Percentiles rank a stretch among this genome's conserved stretches.
Evolutionary conservation across 192 early-diverging fungal genomes (phyloP).

Genomic region (Rhizophagus sp.): DNA sequence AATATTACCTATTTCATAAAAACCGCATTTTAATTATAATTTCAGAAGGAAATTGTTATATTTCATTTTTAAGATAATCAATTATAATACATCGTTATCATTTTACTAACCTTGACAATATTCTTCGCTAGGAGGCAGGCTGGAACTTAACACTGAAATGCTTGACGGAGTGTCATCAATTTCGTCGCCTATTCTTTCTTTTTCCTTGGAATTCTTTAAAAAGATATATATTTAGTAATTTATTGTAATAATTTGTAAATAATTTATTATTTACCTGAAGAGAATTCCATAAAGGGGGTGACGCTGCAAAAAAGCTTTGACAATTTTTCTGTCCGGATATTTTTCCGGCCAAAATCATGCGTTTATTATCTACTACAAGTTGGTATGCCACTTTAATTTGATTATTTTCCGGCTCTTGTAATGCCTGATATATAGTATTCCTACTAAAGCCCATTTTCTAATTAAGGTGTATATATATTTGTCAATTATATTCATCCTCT

Average conservation of each 20-base stretch:
- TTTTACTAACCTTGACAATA: slow-evolving; percentile 27
- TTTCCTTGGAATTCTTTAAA: slow-evolving; percentile 9
- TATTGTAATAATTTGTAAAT: neutral
- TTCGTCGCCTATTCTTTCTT: slow-evolving; percentile 3
- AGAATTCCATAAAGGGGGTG: slow-evolving; percentile 74
- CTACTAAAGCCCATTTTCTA: slow-evolving; percentile 75
- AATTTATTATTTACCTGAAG: slow-evolving; percentile 40
- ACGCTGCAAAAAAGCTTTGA: slow-evolving; percentile 63
- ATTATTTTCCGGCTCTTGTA: slow-evolving; percentile 86
- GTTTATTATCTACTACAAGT: slow-evolving; percentile 83
- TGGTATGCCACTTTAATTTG: slow-evolving; percentile 97
- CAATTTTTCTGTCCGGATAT: slow-evolving; percentile 56
- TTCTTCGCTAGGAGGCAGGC: slow-evolving; percentile 49
- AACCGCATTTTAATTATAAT: neutral
- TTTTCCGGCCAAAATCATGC: slow-evolving; percentile 58
- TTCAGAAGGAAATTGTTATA: neutral
- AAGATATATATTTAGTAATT: neutral
- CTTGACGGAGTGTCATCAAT: slow-evolving; percentile 44
- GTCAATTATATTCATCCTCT: too few relatives aligned
- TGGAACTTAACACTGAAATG: slow-evolving; percentile 59
- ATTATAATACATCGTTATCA: neutral
- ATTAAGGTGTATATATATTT: slow-evolving; percentile 1
- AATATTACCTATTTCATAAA: neutral
- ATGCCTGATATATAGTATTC: slow-evolving; percentile 70
- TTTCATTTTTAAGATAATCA: neutral